Evolutionary conservation across 1,284 basidiomycete species (phyloP), one percentile per base, ranked within the genome.

Genomic region (Cutaneotrichosporon dermatis): DNA sequence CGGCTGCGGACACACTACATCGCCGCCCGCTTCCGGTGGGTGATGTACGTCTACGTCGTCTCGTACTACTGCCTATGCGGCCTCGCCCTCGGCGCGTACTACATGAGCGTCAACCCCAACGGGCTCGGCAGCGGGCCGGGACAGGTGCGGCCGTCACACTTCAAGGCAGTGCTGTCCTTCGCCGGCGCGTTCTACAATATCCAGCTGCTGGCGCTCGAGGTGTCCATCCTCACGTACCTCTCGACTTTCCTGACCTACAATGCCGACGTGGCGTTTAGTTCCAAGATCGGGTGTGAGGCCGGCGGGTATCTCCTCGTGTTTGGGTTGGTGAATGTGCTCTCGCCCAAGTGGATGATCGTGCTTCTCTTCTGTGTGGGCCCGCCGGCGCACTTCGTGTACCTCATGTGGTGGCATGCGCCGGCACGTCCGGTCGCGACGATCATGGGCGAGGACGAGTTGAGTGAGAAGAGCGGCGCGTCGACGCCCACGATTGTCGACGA

Each of bases 321-420:
- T 13, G 61, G 61, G 10, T 58, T 62, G 16, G 58, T 62, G 43
- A 62, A 62, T 48, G 61, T 62, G 7, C 61, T 62, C 13, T 37
- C 37, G 4, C 61, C 61, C 42, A 62, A 62, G 55, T 59, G 61
- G 61, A 62, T 62, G 61, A 62, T 62, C 33, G 61, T 62, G 13
- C n/a, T 59, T 13, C 55, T 62, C 40, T 62, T 62, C 52, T 54
- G 51, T 39, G 43, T 54, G 39, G 58, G 61, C 1, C 55, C 55
- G 3, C 57, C 58, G 4, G 40, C 45, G 1, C 57, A 62, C 51
- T 0, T 51, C 2, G 51, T 62, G 11, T 62, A 51, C 35, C 52
- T 62, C 48, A 25, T 51, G 12, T 50, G 54, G 33, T 62, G 61
- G 61, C 51, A 54, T 10, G 61, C 61, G 11, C 61, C 61, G 1